phyloP scores from a whole-genome alignment of 2,329 filamentous ascomycete genomes.

The Neurospora crassa region DNA sequence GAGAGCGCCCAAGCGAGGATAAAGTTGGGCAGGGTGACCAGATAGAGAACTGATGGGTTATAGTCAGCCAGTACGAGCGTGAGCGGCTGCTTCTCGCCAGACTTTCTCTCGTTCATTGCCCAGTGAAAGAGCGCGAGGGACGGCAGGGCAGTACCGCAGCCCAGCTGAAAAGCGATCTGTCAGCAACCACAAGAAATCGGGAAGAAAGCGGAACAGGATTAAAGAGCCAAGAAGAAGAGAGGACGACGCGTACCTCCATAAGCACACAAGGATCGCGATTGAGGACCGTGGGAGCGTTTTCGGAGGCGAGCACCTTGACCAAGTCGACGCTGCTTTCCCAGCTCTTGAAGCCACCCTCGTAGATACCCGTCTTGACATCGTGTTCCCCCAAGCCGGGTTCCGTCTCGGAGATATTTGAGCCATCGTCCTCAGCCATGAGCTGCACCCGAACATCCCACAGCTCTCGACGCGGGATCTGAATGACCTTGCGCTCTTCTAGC shows the following conservation, averaged over 20 bases:
- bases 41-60: constrained; percentile 65
- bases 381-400: constrained; percentile 50
- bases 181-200: constrained; percentile 12
- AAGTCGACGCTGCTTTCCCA: constrained; percentile 82
- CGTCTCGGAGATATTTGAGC: constrained; percentile 27
- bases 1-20: constrained; percentile 57
- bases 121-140: constrained; percentile 62
- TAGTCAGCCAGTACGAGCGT: constrained; percentile 67
- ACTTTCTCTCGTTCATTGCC: constrained; percentile 24
- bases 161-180: constrained; percentile 44
- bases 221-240: background rate
- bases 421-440: constrained; percentile 61
- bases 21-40: constrained; percentile 73
- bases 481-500: constrained; percentile 42
- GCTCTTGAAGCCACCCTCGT: constrained; percentile 82
- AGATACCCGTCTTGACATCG: constrained; percentile 72
- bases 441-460: constrained; percentile 76
- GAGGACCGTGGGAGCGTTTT: constrained; percentile 26
- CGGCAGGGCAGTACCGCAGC: constrained; percentile 69
- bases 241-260: constrained; percentile 39
- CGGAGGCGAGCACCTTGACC: constrained; percentile 52
- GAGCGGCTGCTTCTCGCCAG: constrained; percentile 26
- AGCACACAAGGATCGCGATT: constrained; percentile 30
- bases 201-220: background rate
- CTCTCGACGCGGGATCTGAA: constrained; percentile 61